Conservation (phyloP, 164 flowering plant genomes). For the Nymphaea colorata region DNA sequence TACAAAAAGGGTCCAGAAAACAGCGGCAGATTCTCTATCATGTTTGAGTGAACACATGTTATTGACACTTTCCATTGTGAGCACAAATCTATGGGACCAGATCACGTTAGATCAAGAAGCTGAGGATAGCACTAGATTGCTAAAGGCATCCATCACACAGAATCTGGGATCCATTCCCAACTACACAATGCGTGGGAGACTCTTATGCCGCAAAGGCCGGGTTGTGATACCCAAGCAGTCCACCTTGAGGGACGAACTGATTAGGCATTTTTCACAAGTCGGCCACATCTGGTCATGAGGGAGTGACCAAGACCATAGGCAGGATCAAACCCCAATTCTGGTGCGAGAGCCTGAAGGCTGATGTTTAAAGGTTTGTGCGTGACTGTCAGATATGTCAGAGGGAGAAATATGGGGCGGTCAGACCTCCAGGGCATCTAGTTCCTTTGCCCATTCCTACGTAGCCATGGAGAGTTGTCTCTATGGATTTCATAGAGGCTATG, state of each 20-base stretch:
- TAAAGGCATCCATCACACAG: background rate
- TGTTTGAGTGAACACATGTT: background rate
- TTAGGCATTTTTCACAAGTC: background rate
- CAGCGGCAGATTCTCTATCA: background rate
- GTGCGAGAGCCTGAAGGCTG: too few relatives aligned
- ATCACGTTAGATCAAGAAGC: background rate
- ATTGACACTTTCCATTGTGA: background rate
- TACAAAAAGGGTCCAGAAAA: background rate
- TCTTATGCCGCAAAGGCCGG: background rate
- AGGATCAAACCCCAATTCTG: too few relatives aligned
- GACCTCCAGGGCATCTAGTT: too few relatives aligned
- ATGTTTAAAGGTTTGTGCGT: too few relatives aligned
- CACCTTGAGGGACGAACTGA: background rate
- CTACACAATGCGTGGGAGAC: background rate
- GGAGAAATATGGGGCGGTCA: too few relatives aligned
- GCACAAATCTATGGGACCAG: background rate
- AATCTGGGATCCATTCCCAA: background rate
- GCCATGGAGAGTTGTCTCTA: too few relatives aligned
- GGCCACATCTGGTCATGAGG: too few relatives aligned
- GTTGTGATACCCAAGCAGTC: background rate
- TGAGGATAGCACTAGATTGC: background rate
- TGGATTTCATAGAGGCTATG: too few relatives aligned
- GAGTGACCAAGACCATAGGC: too few relatives aligned
- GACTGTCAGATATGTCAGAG: too few relatives aligned
- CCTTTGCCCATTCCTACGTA: too few relatives aligned